Evolutionary conservation across 2,329 filamentous ascomycete species (phyloP).

Genomic region (Fusarium transvaalense): DNA sequence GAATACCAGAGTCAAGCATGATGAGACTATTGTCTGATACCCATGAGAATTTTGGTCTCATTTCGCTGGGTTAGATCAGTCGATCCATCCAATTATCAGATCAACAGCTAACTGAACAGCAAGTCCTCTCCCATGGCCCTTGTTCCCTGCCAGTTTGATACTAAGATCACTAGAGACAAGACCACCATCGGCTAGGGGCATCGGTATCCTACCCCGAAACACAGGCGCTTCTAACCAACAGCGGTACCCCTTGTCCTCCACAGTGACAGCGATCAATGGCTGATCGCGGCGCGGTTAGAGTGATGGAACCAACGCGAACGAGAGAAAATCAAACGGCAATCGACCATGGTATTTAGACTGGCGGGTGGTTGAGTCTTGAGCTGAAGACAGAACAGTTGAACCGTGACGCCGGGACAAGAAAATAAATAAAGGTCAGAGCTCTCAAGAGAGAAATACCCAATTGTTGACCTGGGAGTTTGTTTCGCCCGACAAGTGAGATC

Average conservation of each 20-base stretch:
- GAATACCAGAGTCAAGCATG: not conserved
- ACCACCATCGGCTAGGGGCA: slow-evolving; percentile 44
- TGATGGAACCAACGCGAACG: slow-evolving; percentile 32
- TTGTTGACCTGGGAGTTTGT: not conserved
- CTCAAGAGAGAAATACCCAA: not conserved
- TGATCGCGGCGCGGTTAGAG: slow-evolving; percentile 38
- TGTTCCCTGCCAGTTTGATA: slow-evolving; percentile 44
- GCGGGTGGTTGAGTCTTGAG: slow-evolving; percentile 27
- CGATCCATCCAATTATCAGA: slow-evolving; percentile 4
- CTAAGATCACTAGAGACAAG: slow-evolving; percentile 41
- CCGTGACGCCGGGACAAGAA: slow-evolving; percentile 13
- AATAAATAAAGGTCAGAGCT: slow-evolving; percentile 5
- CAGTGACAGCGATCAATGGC: slow-evolving; percentile 34
- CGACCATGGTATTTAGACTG: slow-evolving; percentile 18
- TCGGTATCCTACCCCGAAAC: slow-evolving; percentile 44
- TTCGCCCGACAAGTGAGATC: slow-evolving; percentile 7
- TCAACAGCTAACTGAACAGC: not conserved
- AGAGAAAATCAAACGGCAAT: slow-evolving; percentile 22
- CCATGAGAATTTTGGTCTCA: not conserved
- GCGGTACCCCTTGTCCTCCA: slow-evolving; percentile 38
- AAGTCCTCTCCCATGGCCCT: slow-evolving; percentile 29
- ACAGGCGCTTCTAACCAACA: slow-evolving; percentile 39
- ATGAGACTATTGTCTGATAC: not conserved
- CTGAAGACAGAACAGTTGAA: slow-evolving; percentile 5
- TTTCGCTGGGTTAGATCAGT: slow-evolving; percentile 2